Evolutionary conservation across 306 rosid genomes (phyloP).

Genomic region (apple (Malus domestica)): ASM211411v1 NC_041791.1:12206501-12207000

Average conservation of each 20-base stretch:
- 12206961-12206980: constrained; percentile 60
- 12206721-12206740: constrained; percentile 44
- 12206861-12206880: not conserved
- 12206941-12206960: constrained; percentile 57
- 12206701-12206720: constrained; percentile 44
- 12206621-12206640: not conserved
- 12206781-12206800: not conserved
- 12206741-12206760: constrained; percentile 69
- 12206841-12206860: not conserved
- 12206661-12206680: not conserved
- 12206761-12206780: constrained; percentile 21
- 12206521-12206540: constrained; percentile 47
- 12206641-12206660: not conserved
- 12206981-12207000: constrained; percentile 48
- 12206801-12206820: not conserved
- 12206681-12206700: not conserved
- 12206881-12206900: not conserved
- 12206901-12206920: not conserved
- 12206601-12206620: constrained; percentile 68
- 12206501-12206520: constrained; percentile 73
- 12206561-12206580: constrained; percentile 16
- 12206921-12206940: constrained; percentile 28
- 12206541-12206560: constrained; percentile 13
- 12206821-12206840: not conserved
- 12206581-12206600: constrained; percentile 16